phyloP scores from a whole-genome alignment of 805 yeast genomes.

The Kluyveromyces dobzhanskii region DNA sequence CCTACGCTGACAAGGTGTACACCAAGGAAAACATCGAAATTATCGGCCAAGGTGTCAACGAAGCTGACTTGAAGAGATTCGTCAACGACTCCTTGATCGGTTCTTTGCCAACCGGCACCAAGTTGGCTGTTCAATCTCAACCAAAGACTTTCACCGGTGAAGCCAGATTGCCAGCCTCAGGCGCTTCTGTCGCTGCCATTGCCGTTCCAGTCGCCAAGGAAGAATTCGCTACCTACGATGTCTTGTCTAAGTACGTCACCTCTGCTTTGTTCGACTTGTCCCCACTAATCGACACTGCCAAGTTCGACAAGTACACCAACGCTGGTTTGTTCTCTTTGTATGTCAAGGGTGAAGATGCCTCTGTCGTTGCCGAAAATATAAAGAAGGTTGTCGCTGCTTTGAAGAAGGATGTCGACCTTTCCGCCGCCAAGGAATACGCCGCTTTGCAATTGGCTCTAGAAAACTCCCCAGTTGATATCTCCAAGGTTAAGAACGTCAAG shows the following conservation, averaged over 20 bases:
- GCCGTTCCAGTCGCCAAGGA: conserved; percentile 68
- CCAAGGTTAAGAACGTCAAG: conserved; percentile 35
- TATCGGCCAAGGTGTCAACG: conserved; percentile 64
- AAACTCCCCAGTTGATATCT: conserved; percentile 32
- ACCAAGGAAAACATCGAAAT: conserved; percentile 63
- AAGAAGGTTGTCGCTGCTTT: conserved; percentile 46
- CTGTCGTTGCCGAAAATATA: conserved; percentile 52
- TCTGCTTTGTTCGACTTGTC: conserved; percentile 50
- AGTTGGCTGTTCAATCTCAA: conserved; percentile 31
- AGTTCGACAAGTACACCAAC: conserved; percentile 59
- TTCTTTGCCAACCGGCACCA: conserved; percentile 51
- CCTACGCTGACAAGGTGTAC: conserved; percentile 60
- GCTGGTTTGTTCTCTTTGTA: conserved; percentile 73
- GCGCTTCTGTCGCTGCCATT: conserved; percentile 64
- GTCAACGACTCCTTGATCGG: conserved; percentile 56
- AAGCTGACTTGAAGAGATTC: conserved; percentile 59
- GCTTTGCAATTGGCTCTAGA: conserved; percentile 36
- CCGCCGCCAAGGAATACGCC: conserved; percentile 52
- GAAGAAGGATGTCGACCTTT: conserved; percentile 45
- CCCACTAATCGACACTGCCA: conserved; percentile 43
- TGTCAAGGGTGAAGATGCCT: conserved; percentile 51
- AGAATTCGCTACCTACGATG: conserved; percentile 59
- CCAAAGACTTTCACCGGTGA: conserved; percentile 52
- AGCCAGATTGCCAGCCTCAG: conserved; percentile 58
- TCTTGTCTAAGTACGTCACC: conserved; percentile 58